These are phyloP conservation scores for Dactylonectria estremocensis DNA, from an alignment of 2,329 filamentous ascomycete species.

Conservation along the genomic window DNA sequence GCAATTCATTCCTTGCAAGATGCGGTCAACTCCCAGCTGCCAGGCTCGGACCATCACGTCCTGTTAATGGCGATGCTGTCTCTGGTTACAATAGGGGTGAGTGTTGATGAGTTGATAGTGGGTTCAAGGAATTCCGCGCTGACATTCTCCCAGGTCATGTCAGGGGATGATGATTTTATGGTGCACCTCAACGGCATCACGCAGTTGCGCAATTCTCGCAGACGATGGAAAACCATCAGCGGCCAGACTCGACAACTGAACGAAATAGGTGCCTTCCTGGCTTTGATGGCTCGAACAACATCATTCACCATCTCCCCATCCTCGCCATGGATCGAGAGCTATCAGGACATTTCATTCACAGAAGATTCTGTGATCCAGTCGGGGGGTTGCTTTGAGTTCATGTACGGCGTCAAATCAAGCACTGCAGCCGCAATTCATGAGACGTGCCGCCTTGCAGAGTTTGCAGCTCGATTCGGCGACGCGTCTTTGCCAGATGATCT, in stretches of 20 bases:
- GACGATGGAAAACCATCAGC: slow-evolving; percentile 29
- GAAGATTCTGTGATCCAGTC: slow-evolving; percentile 20
- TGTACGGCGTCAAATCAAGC: slow-evolving; percentile 25
- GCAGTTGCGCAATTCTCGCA: slow-evolving; percentile 24
- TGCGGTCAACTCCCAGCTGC: slow-evolving; percentile 9
- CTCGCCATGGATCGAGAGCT: slow-evolving; percentile 6
- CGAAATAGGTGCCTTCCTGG: slow-evolving; percentile 32
- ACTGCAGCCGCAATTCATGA: slow-evolving; percentile 24
- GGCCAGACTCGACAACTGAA: slow-evolving; percentile 25
- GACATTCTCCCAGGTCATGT: slow-evolving; percentile 21
- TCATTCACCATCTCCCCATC: slow-evolving; percentile 7
- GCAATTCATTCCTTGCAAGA: slow-evolving; percentile 17
- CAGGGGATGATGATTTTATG: slow-evolving; percentile 20
- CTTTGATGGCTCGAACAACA: slow-evolving; percentile 30
- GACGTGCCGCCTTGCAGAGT: slow-evolving; percentile 23
- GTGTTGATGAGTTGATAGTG: not conserved
- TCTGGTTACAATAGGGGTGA: slow-evolving; percentile 23
- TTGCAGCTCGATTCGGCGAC: slow-evolving; percentile 5
- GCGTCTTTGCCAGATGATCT: slow-evolving; percentile 14
- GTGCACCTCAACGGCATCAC: slow-evolving; percentile 28
- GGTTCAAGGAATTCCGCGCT: not conserved
- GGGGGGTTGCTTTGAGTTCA: slow-evolving; percentile 19
- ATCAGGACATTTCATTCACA: not conserved
- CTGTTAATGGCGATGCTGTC: slow-evolving; percentile 29
- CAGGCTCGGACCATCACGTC: slow-evolving; percentile 18